Conservation (phyloP, 2,329 filamentous ascomycete genomes). For the Cytospora mali region DNA sequence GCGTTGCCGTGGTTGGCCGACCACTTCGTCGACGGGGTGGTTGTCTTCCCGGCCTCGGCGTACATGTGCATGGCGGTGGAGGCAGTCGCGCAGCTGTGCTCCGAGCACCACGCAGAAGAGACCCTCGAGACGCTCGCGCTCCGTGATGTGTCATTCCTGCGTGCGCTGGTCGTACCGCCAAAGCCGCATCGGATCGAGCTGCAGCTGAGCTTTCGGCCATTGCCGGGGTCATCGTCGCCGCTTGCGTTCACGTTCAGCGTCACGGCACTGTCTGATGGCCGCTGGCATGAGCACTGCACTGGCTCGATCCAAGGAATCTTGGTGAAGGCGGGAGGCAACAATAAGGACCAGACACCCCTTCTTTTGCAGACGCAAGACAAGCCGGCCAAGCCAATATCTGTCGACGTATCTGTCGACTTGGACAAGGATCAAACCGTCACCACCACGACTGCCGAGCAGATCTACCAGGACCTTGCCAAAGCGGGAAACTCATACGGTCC, state of each 20-base stretch:
- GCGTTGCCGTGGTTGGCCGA: conserved; percentile 40
- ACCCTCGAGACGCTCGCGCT: conserved; percentile 24
- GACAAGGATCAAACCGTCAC: too few relatives aligned
- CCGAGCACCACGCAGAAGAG: background rate
- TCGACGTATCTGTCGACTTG: too few relatives aligned
- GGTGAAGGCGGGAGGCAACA: background rate
- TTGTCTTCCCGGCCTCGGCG: conserved; percentile 28
- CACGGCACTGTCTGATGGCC: background rate
- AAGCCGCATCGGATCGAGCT: conserved; percentile 15
- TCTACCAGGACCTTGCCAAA: background rate
- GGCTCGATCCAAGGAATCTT: background rate
- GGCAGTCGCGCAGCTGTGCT: conserved; percentile 27
- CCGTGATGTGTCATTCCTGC: background rate
- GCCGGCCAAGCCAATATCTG: too few relatives aligned
- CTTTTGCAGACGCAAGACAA: too few relatives aligned
- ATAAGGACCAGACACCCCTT: too few relatives aligned
- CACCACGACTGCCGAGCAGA: too few relatives aligned
- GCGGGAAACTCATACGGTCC: conserved; percentile 5
- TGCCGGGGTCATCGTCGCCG: background rate
- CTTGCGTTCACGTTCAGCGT: background rate
- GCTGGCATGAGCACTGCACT: conserved; percentile 2
- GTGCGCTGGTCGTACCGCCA: conserved; percentile 1
- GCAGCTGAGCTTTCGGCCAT: conserved; percentile 5
- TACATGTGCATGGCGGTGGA: conserved; percentile 31
- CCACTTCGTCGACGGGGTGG: conserved; percentile 32